Percentiles rank a stretch among this genome's conserved stretches.
Conservation (phyloP, 345 rosid genomes). For the Brassica cretica region DNA sequence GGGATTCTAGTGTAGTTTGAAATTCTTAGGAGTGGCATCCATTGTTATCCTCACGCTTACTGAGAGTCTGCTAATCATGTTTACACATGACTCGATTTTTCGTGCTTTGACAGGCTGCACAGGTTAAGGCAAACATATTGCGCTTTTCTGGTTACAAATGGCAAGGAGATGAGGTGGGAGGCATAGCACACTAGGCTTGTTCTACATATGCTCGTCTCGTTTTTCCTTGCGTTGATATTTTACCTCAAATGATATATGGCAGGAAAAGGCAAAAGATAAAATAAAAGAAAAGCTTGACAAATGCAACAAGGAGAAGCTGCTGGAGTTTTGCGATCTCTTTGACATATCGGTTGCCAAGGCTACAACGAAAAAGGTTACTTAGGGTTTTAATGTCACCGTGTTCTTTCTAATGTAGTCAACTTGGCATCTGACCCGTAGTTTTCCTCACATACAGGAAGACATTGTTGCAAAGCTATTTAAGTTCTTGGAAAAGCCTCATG, state of each 20-base stretch:
- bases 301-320: constrained; percentile 74
- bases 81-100: constrained; percentile 30
- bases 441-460: constrained; percentile 66
- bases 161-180: constrained; percentile 82
- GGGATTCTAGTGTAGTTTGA: neutral
- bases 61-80: neutral
- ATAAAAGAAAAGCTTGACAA: constrained; percentile 85
- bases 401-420: constrained; percentile 1
- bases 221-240: neutral
- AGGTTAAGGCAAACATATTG: constrained; percentile 75
- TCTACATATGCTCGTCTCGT: neutral
- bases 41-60: neutral
- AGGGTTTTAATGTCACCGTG: neutral
- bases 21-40: constrained; percentile 6
- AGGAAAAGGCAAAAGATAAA: constrained; percentile 80
- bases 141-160: constrained; percentile 92
- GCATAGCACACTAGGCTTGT: neutral
- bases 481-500: constrained; percentile 81
- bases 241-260: constrained; percentile 32
- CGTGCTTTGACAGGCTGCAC: constrained; percentile 68
- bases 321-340: constrained; percentile 81
- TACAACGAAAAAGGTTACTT: constrained; percentile 69
- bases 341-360: constrained; percentile 67
- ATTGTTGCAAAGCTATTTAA: constrained; percentile 63
- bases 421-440: constrained; percentile 20